phyloP scores from a whole-genome alignment of 192 early-diverging fungal species.

The Fimicolochytrium jonesii region DNA sequence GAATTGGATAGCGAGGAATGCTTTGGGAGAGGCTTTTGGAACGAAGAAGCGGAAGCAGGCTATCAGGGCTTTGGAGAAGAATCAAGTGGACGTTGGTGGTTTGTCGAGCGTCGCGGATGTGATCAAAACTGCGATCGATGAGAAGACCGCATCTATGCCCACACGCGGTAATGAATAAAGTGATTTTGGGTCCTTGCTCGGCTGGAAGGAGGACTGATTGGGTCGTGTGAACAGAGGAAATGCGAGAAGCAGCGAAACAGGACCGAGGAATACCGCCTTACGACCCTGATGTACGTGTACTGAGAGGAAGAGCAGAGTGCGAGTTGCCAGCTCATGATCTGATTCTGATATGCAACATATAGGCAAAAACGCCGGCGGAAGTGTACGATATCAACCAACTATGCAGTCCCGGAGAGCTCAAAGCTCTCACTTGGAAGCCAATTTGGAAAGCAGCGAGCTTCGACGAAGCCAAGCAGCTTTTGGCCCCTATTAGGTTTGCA shows the following conservation, averaged over 20 bases:
- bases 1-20: constrained; percentile 63
- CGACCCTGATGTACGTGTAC: constrained; percentile 46
- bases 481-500: constrained; percentile 26
- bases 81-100: constrained; percentile 72
- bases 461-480: constrained; percentile 27
- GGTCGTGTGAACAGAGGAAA: not conserved
- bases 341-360: not conserved
- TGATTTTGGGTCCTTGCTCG: not conserved
- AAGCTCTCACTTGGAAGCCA: constrained; percentile 58
- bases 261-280: constrained; percentile 73
- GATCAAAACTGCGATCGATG: constrained; percentile 68
- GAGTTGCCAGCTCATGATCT: not conserved
- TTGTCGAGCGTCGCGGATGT: constrained; percentile 59
- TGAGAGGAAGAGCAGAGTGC: too few species aligned
- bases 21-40: constrained; percentile 88
- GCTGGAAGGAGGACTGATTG: not conserved
- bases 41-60: constrained; percentile 82
- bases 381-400: constrained; percentile 82
- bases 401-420: constrained; percentile 57
- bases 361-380: constrained; percentile 60
- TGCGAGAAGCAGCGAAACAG: constrained; percentile 2
- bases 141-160: constrained; percentile 59
- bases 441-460: constrained; percentile 31
- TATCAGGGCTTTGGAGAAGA: constrained; percentile 78
- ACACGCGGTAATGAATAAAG: constrained; percentile 31